Evolutionary conservation across 768 basidiomycete species (phyloP), one percentile per base, ranked within the genome.

Genomic region (Mycena epipterygia): DNA sequence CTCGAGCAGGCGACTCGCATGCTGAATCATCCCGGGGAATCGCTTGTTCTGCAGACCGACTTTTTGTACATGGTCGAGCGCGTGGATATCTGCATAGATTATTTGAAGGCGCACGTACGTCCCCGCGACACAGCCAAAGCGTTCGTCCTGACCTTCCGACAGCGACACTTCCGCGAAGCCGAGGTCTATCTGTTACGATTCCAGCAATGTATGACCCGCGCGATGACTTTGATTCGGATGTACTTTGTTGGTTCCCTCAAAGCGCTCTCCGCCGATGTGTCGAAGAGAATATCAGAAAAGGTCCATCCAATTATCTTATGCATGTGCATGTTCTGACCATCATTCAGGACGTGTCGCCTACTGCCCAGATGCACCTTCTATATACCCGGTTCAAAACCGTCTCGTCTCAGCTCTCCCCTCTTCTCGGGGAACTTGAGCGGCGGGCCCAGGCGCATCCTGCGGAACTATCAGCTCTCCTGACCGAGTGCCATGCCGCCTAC

Each of bases 221-320:
- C 95, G 13, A 98, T 99, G 97, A 99, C 97, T 0, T 87, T 99
- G 49, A 95, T 99, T 84, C 97, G 95, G 81, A 97, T 99, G 91
- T 96, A 93, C 81, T 98, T 98, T 76, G 91, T 97, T 8, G 93
- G 92, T 6, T 93, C 94, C 11, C 84, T 99, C 8, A 87, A 93
- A 44, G 90, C 93, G 0, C 86, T 98, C 14, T 90, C 93, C 1
- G 82, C 88, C 5, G 97, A 99, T 74, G 88, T 97, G 25, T 87
- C 88, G 1, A 93, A 88, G 74, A 88, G 93, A 13, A 78, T 97
- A 51, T 86, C 86, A 2, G 95, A 97, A 68, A 93, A 92, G 85
- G 94, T 91, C 67, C 32, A 8, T 55, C 27, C 68, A 55, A 42
- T 53, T 32, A 25, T 17, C 32, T 25, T 30, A 21, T 44, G 21